A percentile compares a stretch with the other conserved stretches of the same genome.
These are phyloP conservation scores for Sporisorium graminicola DNA, from an alignment of 1,284 basidiomycete genomes.

Conservation along the genomic window DNA sequence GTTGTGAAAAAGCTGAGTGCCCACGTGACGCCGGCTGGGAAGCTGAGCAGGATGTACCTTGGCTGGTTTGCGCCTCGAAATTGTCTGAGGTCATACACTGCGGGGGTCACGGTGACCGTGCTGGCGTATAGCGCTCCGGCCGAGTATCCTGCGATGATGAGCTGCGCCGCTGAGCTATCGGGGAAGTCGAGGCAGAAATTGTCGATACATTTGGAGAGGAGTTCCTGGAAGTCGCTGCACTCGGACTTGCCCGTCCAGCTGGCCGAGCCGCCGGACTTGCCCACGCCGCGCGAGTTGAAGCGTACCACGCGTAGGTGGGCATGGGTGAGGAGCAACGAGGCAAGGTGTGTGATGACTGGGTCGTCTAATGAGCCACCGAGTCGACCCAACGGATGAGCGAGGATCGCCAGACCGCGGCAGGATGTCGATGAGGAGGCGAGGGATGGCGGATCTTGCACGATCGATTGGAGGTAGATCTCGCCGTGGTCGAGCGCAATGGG, in stretches of 20 bases:
- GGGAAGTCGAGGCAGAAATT: constrained; percentile 41
- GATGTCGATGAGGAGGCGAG: constrained; percentile 10
- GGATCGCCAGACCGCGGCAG: constrained; percentile 36
- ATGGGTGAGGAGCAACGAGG: constrained; percentile 24
- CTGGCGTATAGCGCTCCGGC: constrained; percentile 46
- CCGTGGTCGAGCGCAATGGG: constrained; percentile 36
- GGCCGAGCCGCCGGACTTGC: constrained; percentile 33
- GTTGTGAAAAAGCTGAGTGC: constrained; percentile 48
- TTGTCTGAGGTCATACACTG: constrained; percentile 28
- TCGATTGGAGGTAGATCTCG: constrained; percentile 34
- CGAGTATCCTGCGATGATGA: constrained; percentile 43
- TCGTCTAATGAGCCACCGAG: constrained; percentile 53
- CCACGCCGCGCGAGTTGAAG: constrained; percentile 55
- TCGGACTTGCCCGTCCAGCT: constrained; percentile 53
- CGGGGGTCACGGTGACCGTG: constrained; percentile 14
- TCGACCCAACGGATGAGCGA: constrained; percentile 44
- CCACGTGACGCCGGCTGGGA: constrained; percentile 52
- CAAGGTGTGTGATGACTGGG: constrained; percentile 39
- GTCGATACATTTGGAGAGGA: constrained; percentile 32
- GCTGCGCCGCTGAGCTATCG: constrained; percentile 6
- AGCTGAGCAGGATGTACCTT: constrained; percentile 48
- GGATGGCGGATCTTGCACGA: constrained; percentile 35
- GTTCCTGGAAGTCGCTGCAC: constrained; percentile 46
- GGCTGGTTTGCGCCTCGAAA: constrained; percentile 32
- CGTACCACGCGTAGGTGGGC: constrained; percentile 35